Evolutionary conservation across 23 red algal genomes (phyloP).

Genomic region (Gracilaria caudata): DNA sequence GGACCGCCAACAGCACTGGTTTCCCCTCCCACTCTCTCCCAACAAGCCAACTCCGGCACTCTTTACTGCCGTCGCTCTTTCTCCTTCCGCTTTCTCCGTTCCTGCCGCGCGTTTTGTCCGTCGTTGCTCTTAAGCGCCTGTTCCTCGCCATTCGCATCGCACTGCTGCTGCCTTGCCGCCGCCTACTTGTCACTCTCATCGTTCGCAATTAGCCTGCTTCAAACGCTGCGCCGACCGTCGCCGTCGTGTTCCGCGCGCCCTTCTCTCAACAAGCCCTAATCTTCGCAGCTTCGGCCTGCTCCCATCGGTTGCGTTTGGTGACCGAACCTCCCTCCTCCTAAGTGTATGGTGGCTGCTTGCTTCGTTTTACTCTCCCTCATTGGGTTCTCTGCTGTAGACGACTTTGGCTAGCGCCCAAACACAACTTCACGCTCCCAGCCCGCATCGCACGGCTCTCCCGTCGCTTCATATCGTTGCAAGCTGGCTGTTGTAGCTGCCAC

Average conservation of each 20-base stretch:
- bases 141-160: background rate
- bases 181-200: background rate
- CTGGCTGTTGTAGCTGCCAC: background rate
- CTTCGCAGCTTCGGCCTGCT: constrained; percentile 8
- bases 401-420: constrained; percentile 32
- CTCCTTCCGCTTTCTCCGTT: constrained; percentile 10
- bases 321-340: background rate
- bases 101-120: background rate
- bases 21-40: background rate
- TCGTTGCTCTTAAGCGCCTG: too few relatives aligned
- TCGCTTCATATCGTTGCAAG: background rate
- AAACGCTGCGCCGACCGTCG: background rate
- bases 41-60: background rate
- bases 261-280: background rate
- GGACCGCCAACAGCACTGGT: background rate
- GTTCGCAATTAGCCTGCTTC: background rate
- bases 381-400: constrained; percentile 38
- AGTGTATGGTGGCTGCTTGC: constrained; percentile 63
- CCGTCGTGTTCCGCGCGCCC: background rate
- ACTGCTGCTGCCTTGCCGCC: constrained; percentile 4
- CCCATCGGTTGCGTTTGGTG: background rate
- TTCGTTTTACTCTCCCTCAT: constrained; percentile 43
- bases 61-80: background rate
- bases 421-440: background rate
- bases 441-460: background rate